Percentiles rank a stretch among this genome's conserved stretches.
These are phyloP conservation scores for Xylaria scruposa DNA, from an alignment of 495 filamentous ascomycete species.

Conservation along the genomic window DNA sequence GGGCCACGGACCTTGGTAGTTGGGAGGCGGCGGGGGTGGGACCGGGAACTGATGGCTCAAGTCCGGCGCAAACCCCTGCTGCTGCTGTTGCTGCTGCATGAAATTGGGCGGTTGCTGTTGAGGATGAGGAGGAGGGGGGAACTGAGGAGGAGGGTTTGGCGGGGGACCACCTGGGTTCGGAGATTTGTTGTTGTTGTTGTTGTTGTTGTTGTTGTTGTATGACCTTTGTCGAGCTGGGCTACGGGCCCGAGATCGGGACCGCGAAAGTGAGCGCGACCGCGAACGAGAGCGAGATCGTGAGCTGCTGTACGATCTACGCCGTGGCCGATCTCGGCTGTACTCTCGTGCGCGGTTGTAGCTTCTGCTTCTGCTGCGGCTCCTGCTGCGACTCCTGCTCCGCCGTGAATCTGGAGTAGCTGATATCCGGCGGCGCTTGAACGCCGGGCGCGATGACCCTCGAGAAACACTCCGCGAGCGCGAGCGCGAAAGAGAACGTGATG, in stretches of 20 bases:
- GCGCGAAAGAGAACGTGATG: conserved; percentile 43
- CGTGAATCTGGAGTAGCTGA: conserved; percentile 34
- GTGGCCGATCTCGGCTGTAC: conserved; percentile 57
- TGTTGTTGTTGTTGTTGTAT: conserved; percentile 39
- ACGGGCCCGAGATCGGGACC: conserved; percentile 53
- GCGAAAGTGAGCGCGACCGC: conserved; percentile 35
- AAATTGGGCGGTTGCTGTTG: conserved; percentile 38
- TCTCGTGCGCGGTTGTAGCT: conserved; percentile 49
- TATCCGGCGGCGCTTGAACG: conserved; percentile 43
- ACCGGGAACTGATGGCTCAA: conserved; percentile 36
- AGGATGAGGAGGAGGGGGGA: conserved; percentile 32
- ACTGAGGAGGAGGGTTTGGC: conserved; percentile 38
- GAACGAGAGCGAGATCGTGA: conserved; percentile 42
- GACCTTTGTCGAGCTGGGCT: conserved; percentile 35
- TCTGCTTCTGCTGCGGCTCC: conserved; percentile 30
- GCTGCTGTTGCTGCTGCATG: conserved; percentile 38
- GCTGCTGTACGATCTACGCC: conserved; percentile 43
- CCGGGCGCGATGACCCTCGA: conserved; percentile 35
- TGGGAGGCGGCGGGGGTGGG: conserved; percentile 54
- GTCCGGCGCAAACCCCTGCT: conserved; percentile 34
- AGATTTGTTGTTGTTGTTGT: conserved; percentile 36
- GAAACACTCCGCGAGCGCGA: conserved; percentile 43
- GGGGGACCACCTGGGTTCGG: conserved; percentile 33
- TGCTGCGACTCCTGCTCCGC: conserved; percentile 32
- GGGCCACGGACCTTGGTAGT: conserved; percentile 60